phyloP scores from a whole-genome alignment of 805 yeast species.

The Yamadazyma olivae region DNA sequence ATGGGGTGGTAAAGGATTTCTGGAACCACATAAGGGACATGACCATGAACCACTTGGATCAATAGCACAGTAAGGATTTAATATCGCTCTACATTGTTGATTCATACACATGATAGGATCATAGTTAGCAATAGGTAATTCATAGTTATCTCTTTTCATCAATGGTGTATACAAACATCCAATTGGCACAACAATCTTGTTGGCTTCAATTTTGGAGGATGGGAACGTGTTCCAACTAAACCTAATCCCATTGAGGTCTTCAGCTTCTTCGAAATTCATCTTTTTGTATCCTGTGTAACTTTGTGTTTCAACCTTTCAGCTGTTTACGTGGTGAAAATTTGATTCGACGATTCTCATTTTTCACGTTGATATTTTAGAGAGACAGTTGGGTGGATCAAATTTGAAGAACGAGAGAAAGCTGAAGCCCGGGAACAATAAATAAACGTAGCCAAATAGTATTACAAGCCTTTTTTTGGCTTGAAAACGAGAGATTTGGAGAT shows the following conservation, averaged over 20 bases:
- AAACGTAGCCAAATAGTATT: too few relatives aligned
- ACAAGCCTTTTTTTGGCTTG: too few relatives aligned
- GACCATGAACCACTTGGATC: conserved; percentile 42
- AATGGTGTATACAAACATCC: conserved; percentile 61
- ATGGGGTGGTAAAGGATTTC: conserved; percentile 39
- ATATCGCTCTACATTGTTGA: conserved; percentile 50
- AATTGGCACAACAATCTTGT: conserved; percentile 51
- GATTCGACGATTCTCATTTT: too few relatives aligned
- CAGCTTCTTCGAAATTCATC: conserved; percentile 52
- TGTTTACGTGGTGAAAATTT: conserved; percentile 1
- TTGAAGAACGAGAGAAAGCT: too few relatives aligned
- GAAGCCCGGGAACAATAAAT: too few relatives aligned
- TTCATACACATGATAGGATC: conserved; percentile 40
- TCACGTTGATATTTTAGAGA: too few relatives aligned
- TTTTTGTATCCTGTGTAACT: background rate
- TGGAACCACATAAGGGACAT: conserved; percentile 54
- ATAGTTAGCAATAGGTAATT: conserved; percentile 30
- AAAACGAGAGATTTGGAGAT: too few relatives aligned
- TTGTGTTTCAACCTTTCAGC: background rate
- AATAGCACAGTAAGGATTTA: conserved; percentile 49
- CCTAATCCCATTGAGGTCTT: conserved; percentile 72
- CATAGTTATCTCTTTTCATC: conserved; percentile 37
- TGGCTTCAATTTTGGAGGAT: conserved; percentile 49
- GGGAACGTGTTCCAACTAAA: conserved; percentile 71
- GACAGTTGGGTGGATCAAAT: too few relatives aligned